These are phyloP conservation scores for Carex pumila DNA, from an alignment of 176 grass and related monocot genomes.

Conservation along the genomic window DNA sequence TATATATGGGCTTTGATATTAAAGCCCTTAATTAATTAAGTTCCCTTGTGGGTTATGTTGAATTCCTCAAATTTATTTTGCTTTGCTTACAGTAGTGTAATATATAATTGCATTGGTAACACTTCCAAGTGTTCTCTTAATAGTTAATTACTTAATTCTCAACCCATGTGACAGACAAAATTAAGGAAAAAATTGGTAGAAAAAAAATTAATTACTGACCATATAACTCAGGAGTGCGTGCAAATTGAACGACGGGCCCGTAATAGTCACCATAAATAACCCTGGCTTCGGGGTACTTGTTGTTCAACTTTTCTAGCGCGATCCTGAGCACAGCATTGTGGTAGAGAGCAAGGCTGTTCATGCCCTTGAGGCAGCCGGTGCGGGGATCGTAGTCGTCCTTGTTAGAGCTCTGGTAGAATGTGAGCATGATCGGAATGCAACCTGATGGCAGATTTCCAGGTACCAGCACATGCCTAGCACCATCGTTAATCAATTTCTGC, in stretches of 20 bases:
- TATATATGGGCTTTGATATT: neutral
- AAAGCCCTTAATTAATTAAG: neutral
- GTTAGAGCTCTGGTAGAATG: neutral
- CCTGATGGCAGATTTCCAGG: slow-evolving; percentile 36
- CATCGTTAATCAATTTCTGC: slow-evolving; percentile 46
- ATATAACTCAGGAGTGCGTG: slow-evolving; percentile 16
- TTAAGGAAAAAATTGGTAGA: neutral
- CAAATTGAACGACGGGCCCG: slow-evolving; percentile 31
- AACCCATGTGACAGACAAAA: neutral
- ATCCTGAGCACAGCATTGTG: slow-evolving; percentile 37
- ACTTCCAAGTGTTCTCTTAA: neutral
- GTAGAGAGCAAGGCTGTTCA: slow-evolving; percentile 31
- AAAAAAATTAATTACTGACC: neutral
- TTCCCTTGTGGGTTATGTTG: neutral
- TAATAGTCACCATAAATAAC: slow-evolving; percentile 46
- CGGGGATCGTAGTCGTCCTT: slow-evolving; percentile 18
- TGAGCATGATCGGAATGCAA: slow-evolving; percentile 33
- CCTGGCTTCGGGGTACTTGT: neutral
- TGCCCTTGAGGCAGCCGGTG: slow-evolving; percentile 39
- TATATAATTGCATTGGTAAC: neutral
- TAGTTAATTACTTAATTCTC: neutral
- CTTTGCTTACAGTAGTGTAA: neutral
- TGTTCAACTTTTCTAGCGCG: neutral
- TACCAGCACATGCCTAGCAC: slow-evolving; percentile 36
- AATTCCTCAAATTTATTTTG: neutral